Evolutionary conservation across 129 eudicot genomes (phyloP), one percentile per base, ranked within the genome.

Genomic region (Flaveria ramosissima): DNA sequence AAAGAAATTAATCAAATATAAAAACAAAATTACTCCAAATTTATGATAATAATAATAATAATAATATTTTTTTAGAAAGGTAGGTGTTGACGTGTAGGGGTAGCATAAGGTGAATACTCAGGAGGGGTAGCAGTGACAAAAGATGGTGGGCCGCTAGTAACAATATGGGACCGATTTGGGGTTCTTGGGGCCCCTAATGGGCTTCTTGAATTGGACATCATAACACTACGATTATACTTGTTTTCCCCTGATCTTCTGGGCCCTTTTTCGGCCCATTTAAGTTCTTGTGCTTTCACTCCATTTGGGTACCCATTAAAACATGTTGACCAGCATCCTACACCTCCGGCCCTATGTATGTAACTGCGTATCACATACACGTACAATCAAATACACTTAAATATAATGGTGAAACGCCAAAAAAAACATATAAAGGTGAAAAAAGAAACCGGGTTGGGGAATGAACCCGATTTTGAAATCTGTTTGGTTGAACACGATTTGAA

Each of bases 221-320:
- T 86, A 9, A 61, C 74, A n/a, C 88, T 87, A 9, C 80, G 83
- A 32, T 74, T 82, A 26, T 82, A 77, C 61, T 68, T 55, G 52
- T 73, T 83, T 45, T 86, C 83, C 2, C 82, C 85, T 0, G 87
- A 80, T 71, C 88, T 85, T 74, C 88, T 86, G 14, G 97, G 87
- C 77, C 97, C 97, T 76, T 82, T 88, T 86, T 91, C 93, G 39
- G 92, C 97, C 97, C 97, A 91, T 70, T 83, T 86, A 8, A 88
- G 87, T 68, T 91, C 97, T 83, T 88, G 87, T 8, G 76, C 75
- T 62, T 77, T 84, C 51, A 89, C 92, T 16, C 68, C 71, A 42
- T 67, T 78, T 59, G 91, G 85, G 70, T 86, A 91, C 19, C 91
- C 87, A 72, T 74, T 71, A 67, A 88, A 88, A 60, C 97, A 88